Conservation (phyloP, 495 filamentous ascomycete species). For the Hyaloscypha finlandica region DNA sequence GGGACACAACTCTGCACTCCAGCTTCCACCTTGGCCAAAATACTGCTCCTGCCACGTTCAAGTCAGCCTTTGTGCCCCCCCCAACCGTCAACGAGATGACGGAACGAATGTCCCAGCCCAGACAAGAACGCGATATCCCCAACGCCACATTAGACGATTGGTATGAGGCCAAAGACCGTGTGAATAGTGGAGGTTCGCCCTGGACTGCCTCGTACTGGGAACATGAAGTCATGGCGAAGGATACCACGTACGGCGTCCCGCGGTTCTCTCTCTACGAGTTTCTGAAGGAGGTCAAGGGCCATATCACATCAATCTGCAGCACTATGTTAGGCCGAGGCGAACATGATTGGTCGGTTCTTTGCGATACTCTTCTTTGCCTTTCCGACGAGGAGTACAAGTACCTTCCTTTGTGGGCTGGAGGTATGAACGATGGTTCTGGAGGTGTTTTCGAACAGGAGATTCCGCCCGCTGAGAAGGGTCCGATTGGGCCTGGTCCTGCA, state of each 20-base stretch:
- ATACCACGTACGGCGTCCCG: background rate
- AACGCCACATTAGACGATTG: no score
- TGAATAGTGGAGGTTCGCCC: no score
- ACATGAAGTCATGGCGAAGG: no score
- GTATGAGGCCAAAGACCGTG: no score
- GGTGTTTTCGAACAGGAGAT: conserved; percentile 50
- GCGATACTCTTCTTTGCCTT: conserved; percentile 50
- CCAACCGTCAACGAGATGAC: no score
- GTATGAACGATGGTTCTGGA: conserved; percentile 54
- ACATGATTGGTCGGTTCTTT: conserved; percentile 29
- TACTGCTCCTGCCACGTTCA: no score
- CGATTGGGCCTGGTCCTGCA: conserved; percentile 40
- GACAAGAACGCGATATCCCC: no score
- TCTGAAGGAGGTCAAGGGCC: background rate
- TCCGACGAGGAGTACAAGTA: conserved; percentile 51
- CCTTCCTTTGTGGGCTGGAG: conserved; percentile 58
- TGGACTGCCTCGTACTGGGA: no score
- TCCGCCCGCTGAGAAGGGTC: conserved; percentile 41
- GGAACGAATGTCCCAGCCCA: no score
- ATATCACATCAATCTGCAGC: background rate
- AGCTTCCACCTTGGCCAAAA: no score
- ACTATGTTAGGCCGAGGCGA: background rate
- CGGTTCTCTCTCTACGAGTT: background rate
- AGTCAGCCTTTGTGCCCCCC: no score
- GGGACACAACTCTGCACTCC: no score